Conservation (phyloP, 1,284 basidiomycete genomes). For the Vanrija humicola region DNA sequence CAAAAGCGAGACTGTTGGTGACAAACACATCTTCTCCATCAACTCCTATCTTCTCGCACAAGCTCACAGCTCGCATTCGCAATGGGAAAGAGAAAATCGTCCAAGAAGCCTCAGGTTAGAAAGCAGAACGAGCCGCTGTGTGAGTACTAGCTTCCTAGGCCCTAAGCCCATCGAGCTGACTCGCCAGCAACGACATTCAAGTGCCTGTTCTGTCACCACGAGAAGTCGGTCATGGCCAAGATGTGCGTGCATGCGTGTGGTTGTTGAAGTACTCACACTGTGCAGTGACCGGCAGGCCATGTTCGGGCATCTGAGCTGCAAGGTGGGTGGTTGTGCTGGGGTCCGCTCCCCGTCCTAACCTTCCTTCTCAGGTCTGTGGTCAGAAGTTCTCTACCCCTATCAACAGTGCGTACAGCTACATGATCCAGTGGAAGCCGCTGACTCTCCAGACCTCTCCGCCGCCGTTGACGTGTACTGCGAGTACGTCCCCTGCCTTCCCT, state of each 20-base stretch:
- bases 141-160: conserved; percentile 7
- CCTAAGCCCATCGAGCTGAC: conserved; percentile 1
- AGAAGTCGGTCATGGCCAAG: conserved; percentile 42
- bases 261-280: conserved; percentile 1
- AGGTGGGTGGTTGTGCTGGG: conserved; percentile 11
- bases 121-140: conserved; percentile 35
- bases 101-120: conserved; percentile 39
- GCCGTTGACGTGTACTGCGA: conserved; percentile 46
- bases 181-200: conserved; percentile 44
- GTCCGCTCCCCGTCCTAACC: not conserved
- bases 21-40: not conserved
- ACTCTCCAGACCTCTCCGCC: conserved; percentile 36
- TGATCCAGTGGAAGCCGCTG: not conserved
- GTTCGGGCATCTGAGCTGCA: conserved; percentile 40
- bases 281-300: conserved; percentile 39
- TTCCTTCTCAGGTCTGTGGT: conserved; percentile 26
- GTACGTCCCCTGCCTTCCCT: conserved; percentile 19
- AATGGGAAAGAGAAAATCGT: conserved; percentile 49
- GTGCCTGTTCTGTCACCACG: conserved; percentile 47
- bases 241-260: conserved; percentile 23
- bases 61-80: conserved; percentile 1
- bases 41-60: not conserved
- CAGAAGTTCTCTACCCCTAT: conserved; percentile 37
- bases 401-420: conserved; percentile 31
- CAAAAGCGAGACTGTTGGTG: not conserved